Percentiles rank a stretch among this genome's conserved stretches.
phyloP scores from a whole-genome alignment of 1,284 basidiomycete genomes.

The Ganoderma resinaceum region DNA sequence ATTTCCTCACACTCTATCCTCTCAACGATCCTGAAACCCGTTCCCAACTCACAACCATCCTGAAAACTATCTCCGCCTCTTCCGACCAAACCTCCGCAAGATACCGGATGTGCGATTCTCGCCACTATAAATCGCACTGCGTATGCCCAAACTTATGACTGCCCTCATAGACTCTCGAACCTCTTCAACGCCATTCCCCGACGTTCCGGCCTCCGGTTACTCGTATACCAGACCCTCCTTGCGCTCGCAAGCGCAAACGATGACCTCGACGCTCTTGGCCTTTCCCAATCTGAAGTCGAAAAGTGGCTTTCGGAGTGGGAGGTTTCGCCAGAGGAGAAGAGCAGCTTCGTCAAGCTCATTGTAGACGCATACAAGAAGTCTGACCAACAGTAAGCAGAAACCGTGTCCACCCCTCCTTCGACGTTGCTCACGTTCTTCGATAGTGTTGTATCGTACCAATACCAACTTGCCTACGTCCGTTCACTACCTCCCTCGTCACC shows the following conservation, averaged over 20 bases:
- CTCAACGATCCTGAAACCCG: slow-evolving; percentile 60
- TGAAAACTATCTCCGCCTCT: slow-evolving; percentile 63
- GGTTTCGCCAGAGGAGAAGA: slow-evolving; percentile 71
- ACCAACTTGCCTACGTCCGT: slow-evolving; percentile 65
- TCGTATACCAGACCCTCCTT: slow-evolving; percentile 75
- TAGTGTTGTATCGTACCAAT: slow-evolving; percentile 70
- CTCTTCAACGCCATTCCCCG: slow-evolving; percentile 86
- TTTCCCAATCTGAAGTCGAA: slow-evolving; percentile 69
- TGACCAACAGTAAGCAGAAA: slow-evolving; percentile 58
- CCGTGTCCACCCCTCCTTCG: not conserved
- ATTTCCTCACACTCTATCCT: slow-evolving; percentile 67
- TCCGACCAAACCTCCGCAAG: slow-evolving; percentile 61
- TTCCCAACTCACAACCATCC: slow-evolving; percentile 55
- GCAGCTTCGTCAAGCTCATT: slow-evolving; percentile 72
- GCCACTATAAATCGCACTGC: not conserved
- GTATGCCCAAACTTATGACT: slow-evolving; percentile 13
- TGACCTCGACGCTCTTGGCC: slow-evolving; percentile 73
- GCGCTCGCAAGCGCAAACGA: slow-evolving; percentile 69
- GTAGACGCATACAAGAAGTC: slow-evolving; percentile 68
- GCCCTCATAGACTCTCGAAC: slow-evolving; percentile 74
- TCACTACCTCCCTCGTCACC: slow-evolving; percentile 62
- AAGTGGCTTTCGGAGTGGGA: slow-evolving; percentile 84
- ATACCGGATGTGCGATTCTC: slow-evolving; percentile 68
- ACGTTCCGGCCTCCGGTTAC: slow-evolving; percentile 69
- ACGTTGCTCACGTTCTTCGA: not conserved